Conservation (phyloP, 176 grass and related monocot genomes). For the Ensete ventricosum region DNA sequence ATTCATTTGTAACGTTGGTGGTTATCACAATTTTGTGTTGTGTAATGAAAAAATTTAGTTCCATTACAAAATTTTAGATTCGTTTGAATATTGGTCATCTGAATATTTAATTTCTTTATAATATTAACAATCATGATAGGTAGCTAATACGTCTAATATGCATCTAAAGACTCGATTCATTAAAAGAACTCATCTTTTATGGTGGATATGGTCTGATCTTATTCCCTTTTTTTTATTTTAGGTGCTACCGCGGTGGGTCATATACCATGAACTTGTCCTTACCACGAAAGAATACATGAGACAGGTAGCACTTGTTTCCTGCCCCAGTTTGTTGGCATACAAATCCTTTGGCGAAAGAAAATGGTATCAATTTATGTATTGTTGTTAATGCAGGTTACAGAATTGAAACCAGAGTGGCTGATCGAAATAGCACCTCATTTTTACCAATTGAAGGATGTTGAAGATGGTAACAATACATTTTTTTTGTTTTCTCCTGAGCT, state of each 20-base stretch:
- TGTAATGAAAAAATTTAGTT: not conserved
- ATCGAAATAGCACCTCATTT: constrained; percentile 91
- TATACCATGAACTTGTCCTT: constrained; percentile 85
- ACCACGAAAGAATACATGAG: constrained; percentile 94
- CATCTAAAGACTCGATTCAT: constrained; percentile 2
- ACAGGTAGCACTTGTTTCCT: constrained; percentile 40
- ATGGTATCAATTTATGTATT: constrained; percentile 7
- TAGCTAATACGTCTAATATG: not conserved
- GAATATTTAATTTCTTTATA: too few species aligned
- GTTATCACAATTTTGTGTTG: too few species aligned
- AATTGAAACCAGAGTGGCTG: constrained; percentile 81
- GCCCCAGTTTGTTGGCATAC: not conserved
- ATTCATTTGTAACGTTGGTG: not conserved
- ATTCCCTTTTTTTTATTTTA: constrained; percentile 19
- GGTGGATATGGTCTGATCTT: constrained; percentile 1
- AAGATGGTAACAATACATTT: constrained; percentile 49
- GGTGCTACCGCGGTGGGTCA: constrained; percentile 72
- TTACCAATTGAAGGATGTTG: constrained; percentile 87
- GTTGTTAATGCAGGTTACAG: constrained; percentile 45
- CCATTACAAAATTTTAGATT: not conserved
- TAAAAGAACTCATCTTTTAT: not conserved
- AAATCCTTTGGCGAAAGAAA: not conserved
- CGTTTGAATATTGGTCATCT: not conserved
- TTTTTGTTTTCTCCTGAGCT: not conserved
- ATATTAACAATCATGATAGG: not conserved